A percentile compares a stretch with the other conserved stretches of the same genome.
These are phyloP conservation scores for Geosmithia flava DNA, from an alignment of 2,329 filamentous ascomycete genomes.

Conservation along the genomic window DNA sequence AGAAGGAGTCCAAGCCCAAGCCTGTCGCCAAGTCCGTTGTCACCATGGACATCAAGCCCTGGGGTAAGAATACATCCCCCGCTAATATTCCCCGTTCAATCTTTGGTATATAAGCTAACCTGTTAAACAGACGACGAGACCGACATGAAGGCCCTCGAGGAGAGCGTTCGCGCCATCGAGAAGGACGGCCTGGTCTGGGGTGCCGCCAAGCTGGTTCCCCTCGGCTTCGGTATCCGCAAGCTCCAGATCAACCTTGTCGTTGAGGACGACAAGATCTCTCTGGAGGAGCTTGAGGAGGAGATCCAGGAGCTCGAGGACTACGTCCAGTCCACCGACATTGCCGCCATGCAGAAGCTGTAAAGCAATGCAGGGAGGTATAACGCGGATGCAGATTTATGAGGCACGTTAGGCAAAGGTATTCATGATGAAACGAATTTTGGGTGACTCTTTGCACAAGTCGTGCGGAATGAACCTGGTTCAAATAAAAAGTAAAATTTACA, in stretches of 20 bases:
- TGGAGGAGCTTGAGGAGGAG: conserved; percentile 75
- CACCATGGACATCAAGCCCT: conserved; percentile 94
- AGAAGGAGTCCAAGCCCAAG: conserved; percentile 94
- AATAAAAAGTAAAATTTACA: neutral
- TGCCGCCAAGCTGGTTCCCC: conserved; percentile 73
- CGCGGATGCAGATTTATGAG: conserved; percentile 3
- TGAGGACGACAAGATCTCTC: conserved; percentile 91
- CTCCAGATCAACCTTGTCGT: conserved; percentile 97
- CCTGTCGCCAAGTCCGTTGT: conserved; percentile 89
- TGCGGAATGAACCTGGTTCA: conserved; percentile 1
- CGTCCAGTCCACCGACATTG: conserved; percentile 88
- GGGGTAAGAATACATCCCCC: conserved; percentile 54
- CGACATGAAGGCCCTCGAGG: conserved; percentile 73
- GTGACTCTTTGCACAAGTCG: neutral
- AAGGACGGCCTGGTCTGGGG: conserved; percentile 96
- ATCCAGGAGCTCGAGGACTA: conserved; percentile 81
- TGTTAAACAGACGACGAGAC: conserved; percentile 69
- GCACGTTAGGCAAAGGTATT: conserved; percentile 2
- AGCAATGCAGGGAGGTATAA: conserved; percentile 4
- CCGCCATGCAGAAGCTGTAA: conserved; percentile 90
- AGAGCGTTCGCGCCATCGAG: conserved; percentile 68
- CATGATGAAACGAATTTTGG: conserved; percentile 2
- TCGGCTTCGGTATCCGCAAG: conserved; percentile 98
- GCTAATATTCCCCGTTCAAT: conserved; percentile 9
- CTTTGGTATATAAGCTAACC: conserved; percentile 9